Conservation (phyloP, 768 basidiomycete species). For the Pleurotus djamor region DNA sequence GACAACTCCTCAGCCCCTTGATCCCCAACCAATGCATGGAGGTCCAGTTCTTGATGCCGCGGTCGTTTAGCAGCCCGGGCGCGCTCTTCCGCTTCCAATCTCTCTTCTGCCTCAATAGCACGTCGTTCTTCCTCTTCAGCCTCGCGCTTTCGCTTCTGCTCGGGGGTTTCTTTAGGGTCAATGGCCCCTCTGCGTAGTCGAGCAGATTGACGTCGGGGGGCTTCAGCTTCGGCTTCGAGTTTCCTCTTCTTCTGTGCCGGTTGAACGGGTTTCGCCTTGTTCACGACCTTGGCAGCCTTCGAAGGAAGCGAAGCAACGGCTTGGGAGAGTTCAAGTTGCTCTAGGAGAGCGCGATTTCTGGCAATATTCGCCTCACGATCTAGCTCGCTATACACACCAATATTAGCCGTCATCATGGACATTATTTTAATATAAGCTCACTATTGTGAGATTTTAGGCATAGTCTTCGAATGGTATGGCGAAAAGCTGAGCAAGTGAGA, state of each 20-base stretch:
- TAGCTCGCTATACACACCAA: conserved; percentile 40
- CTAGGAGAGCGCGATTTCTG: conserved; percentile 72
- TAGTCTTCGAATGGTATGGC: conserved; percentile 10
- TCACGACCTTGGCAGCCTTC: conserved; percentile 15
- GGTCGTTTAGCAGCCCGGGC: conserved; percentile 65
- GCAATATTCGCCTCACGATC: conserved; percentile 83
- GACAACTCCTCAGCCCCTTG: conserved; percentile 45
- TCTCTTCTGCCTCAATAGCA: conserved; percentile 59
- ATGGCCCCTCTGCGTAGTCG: conserved; percentile 46
- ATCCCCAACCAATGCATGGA: conserved; percentile 52
- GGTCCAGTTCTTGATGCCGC: conserved; percentile 62
- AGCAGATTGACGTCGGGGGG: conserved; percentile 65
- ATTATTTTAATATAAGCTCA: conserved; percentile 21
- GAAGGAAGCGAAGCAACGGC: conserved; percentile 44
- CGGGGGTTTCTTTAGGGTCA: conserved; percentile 65
- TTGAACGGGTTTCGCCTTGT: conserved; percentile 54
- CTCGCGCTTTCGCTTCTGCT: conserved; percentile 65
- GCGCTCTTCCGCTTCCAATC: conserved; percentile 58
- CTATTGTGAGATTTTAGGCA: conserved; percentile 52
- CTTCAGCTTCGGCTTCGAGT: conserved; percentile 35
- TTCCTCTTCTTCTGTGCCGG: conserved; percentile 51
- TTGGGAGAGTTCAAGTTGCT: conserved; percentile 66
- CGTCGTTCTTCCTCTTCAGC: conserved; percentile 52
- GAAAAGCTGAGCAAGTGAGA: not conserved
- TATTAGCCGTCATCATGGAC: not conserved